Base-by-base conservation (phyloP, 306 rosid genomes). In the Gynostemma pentaphyllum region DNA sequence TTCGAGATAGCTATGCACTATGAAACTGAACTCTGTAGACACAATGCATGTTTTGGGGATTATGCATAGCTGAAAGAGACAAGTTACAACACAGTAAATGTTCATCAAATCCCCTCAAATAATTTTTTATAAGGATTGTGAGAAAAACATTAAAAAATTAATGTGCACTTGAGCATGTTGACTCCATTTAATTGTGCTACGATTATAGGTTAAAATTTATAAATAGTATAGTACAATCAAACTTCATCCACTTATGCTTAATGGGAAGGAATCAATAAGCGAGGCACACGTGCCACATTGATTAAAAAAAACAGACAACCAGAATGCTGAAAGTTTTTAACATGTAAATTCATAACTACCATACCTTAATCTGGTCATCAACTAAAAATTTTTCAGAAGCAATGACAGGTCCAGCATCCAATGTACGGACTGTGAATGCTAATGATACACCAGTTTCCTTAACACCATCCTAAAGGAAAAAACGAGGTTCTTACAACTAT, bases 321-420 rank as follows among this genome's bases (percentile, higher is more conserved):
- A n/a, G n/a, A n/a, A n/a, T n/a, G n/a, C n/a, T n/a, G n/a, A n/a
- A n/a, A n/a, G n/a, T n/a, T n/a, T n/a, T n/a, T 54, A 23, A 14
- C 26, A 23, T 15, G 37, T 45, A 45, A 42, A 45, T 12, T 49
- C 57, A 39, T 9, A 37, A 71, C 18, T 74, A 45, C 0, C 54
- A 51, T 39, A 85, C 96, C 95, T 88, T 88, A 7, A 85, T 80
- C 42, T 88, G 87, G 73, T 83, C 79, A 67, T 85, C 88, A 62
- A 88, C 81, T 75, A 77, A 75, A 64, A 75, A 12, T 29, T 75
- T 79, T 74, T 85, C 70, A 63, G 45, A 54, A 65, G 98, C 80
- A 79, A 91, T 91, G 66, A 91, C 18, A 30, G 95, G 98, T 72
- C 98, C 98, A 71, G 92, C 87, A 85, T 91, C 96, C 22, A 91